Evolutionary conservation across 805 yeast species (phyloP), one percentile per base, ranked within the genome.

Genomic region (Priceomyces haplophilus): DNA sequence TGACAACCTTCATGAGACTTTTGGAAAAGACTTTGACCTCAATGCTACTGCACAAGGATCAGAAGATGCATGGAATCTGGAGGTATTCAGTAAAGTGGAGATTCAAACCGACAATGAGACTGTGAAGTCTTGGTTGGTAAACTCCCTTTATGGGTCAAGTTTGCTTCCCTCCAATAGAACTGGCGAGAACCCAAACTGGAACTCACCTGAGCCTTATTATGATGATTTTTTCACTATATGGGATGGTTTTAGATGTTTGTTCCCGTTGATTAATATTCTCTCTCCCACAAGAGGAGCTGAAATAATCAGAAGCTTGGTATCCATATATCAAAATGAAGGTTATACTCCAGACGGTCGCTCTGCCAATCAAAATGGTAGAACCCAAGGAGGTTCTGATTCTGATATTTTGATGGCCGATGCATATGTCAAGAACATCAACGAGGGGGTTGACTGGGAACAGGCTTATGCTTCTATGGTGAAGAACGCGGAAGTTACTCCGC

Each of bases 351-450:
- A 66, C 43, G 69, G 64, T 3, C 51, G 72, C 20, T 52, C 63
- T 20, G 66, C 67, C 15, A 60, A 61, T 38, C 65, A 65, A 45
- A 62, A 62, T 37, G 69, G 70, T 8, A 51, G 62, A 33, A 62
- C 69, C 3, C 69, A 64, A 44, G 72, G 72, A 15, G 72, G 70
- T 0, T 53, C 62, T 23, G 63, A 64, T 41, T 60, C 68, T 4
- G 72, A 66, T 43, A 61, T 64, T 29, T 53, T 64, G 5, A 49
- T 66, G 34, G 67, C 69, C 6, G 72, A 66, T 48, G 70, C 69
- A 1, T 62, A 48, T 39, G 46, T 56, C 5, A 66, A 66, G 44
- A 51, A 53, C 3, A 47, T 65, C 12, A 47, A 46, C 13, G 44
- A 40, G 10, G 45, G 45, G 2, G 46, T 64, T 3, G 45, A 61